phyloP scores from a whole-genome alignment of 1,284 basidiomycete species.

The Moniliella sp. region DNA sequence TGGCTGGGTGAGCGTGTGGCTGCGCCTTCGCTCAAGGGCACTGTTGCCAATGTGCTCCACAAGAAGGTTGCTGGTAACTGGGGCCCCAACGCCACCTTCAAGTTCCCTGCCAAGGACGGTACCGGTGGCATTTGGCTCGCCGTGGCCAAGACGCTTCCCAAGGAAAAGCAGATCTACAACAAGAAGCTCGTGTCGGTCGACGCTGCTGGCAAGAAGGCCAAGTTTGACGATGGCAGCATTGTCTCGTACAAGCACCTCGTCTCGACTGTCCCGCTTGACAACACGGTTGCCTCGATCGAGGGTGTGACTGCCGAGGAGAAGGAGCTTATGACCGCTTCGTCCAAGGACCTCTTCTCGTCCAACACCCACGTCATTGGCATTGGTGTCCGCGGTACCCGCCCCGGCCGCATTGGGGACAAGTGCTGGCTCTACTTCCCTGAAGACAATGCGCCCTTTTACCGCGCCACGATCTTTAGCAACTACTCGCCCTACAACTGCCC shows the following conservation, averaged over 20 bases:
- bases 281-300: slow-evolving; percentile 29
- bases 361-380: slow-evolving; percentile 40
- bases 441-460: slow-evolving; percentile 40
- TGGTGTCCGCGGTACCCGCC: slow-evolving; percentile 38
- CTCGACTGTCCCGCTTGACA: slow-evolving; percentile 38
- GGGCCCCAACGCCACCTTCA: slow-evolving; percentile 42
- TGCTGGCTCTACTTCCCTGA: slow-evolving; percentile 40
- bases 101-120: slow-evolving; percentile 39
- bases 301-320: slow-evolving; percentile 31
- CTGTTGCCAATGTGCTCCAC: slow-evolving; percentile 39
- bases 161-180: slow-evolving; percentile 35
- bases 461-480: slow-evolving; percentile 42
- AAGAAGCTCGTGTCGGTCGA: slow-evolving; percentile 36
- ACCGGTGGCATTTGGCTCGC: slow-evolving; percentile 42
- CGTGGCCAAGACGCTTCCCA: slow-evolving; percentile 37
- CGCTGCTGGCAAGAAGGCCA: slow-evolving; percentile 34
- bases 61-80: slow-evolving; percentile 40
- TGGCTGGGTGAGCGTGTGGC: slow-evolving; percentile 43
- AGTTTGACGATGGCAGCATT: slow-evolving; percentile 36
- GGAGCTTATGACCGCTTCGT: slow-evolving; percentile 31
- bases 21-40: slow-evolving; percentile 39
- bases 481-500: slow-evolving; percentile 41
- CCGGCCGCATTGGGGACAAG: slow-evolving; percentile 40
- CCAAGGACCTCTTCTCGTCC: slow-evolving; percentile 37
- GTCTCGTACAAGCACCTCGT: slow-evolving; percentile 38